These are phyloP conservation scores for Cystofilobasidium macerans DNA, from an alignment of 768 basidiomycete genomes.

Conservation along the genomic window DNA sequence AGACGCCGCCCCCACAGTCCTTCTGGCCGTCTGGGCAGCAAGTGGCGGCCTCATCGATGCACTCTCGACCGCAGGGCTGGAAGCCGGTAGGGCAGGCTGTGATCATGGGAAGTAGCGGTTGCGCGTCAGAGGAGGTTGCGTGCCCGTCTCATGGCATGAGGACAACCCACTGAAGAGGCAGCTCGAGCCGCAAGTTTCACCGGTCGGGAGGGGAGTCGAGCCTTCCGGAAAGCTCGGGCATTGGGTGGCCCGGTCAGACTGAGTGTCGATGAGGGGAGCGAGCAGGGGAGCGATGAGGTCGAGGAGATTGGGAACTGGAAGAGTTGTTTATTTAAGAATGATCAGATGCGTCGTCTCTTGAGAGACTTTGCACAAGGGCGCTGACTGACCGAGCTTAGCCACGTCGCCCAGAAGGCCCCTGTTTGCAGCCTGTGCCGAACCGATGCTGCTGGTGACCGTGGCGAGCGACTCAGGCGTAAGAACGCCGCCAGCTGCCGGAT, in stretches of 20 bases:
- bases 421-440: not conserved
- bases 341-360: too few species aligned
- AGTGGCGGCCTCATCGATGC: too few species aligned
- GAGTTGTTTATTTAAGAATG: too few species aligned
- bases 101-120: too few species aligned
- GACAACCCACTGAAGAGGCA: not conserved
- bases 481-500: not conserved
- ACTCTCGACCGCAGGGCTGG: not conserved
- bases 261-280: not conserved
- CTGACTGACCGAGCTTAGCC: not conserved
- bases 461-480: not conserved
- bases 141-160: too few species aligned
- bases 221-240: not conserved
- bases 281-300: not conserved
- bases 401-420: not conserved
- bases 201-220: not conserved
- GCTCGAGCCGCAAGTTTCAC: not conserved
- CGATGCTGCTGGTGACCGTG: not conserved
- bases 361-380: not conserved
- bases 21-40: not conserved
- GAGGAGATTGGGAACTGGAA: not conserved
- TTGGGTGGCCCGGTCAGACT: not conserved
- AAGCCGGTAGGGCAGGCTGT: not conserved
- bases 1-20: not conserved
- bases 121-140: too few species aligned